Conservation (phyloP, 805 yeast genomes). For the Scheffersomyces lignosus region DNA sequence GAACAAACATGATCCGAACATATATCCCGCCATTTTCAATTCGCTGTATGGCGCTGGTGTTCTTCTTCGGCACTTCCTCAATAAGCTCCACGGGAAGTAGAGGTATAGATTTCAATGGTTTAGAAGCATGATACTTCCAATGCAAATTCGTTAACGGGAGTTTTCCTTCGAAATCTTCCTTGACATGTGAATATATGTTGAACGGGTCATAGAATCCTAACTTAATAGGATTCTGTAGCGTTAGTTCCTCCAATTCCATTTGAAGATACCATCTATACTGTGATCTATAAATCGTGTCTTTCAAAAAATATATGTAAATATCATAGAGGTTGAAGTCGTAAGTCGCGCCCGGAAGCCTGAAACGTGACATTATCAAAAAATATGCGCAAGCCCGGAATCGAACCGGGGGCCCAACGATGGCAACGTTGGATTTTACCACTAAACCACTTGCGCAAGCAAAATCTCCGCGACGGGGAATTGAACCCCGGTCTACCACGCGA, state of each 20-base stretch:
- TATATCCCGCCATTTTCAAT: constrained; percentile 40
- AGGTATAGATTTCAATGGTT: constrained; percentile 65
- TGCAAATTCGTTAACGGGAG: constrained; percentile 66
- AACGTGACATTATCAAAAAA: too few species aligned
- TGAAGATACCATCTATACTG: too few species aligned
- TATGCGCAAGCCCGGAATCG: too few species aligned
- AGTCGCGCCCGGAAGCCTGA: too few species aligned
- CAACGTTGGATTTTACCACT: not conserved
- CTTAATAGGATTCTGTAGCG: constrained; percentile 19
- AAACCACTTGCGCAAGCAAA: not conserved
- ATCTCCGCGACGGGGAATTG: constrained; percentile 5
- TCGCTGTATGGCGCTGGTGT: constrained; percentile 22
- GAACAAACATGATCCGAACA: constrained; percentile 67
- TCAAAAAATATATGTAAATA: too few species aligned
- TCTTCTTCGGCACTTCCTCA: constrained; percentile 54
- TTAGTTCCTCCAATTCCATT: constrained; percentile 6
- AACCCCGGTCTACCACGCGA: constrained; percentile 5
- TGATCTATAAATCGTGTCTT: too few species aligned
- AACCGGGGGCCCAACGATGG: too few species aligned
- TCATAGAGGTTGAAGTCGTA: too few species aligned
- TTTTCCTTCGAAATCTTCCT: constrained; percentile 42
- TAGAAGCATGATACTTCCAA: constrained; percentile 55
- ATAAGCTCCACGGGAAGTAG: constrained; percentile 51
- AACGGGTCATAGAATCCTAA: constrained; percentile 79
- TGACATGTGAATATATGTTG: constrained; percentile 48